These are phyloP conservation scores for Calonectria pseudoreteaudii DNA, from an alignment of 2,329 filamentous ascomycete species.

Conservation along the genomic window DNA sequence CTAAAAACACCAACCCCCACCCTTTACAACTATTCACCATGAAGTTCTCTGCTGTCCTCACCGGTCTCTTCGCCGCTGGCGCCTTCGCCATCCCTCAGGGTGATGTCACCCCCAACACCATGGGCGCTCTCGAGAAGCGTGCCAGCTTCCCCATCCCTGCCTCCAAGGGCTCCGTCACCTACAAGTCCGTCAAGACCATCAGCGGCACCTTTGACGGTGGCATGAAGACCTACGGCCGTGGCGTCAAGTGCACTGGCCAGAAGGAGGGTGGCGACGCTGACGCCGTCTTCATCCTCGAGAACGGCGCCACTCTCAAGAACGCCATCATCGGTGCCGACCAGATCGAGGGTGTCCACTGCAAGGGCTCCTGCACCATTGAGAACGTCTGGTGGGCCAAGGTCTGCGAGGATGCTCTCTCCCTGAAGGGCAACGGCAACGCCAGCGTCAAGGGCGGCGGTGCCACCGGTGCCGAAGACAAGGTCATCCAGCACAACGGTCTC, in stretches of 20 bases:
- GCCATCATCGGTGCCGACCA: conserved; percentile 60
- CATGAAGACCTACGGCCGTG: conserved; percentile 54
- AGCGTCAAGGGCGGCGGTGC: conserved; percentile 56
- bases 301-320: conserved; percentile 57
- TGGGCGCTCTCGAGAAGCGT: conserved; percentile 40
- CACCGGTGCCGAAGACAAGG: conserved; percentile 52
- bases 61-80: conserved; percentile 37
- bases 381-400: conserved; percentile 63
- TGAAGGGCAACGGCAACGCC: conserved; percentile 51
- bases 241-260: conserved; percentile 55
- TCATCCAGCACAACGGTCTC: conserved; percentile 56
- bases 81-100: conserved; percentile 38
- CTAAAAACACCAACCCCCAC: not conserved
- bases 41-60: conserved; percentile 40
- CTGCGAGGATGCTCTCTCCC: conserved; percentile 50
- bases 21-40: conserved; percentile 29
- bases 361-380: conserved; percentile 55
- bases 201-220: conserved; percentile 46
- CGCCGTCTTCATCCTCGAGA: conserved; percentile 55
- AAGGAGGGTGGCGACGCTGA: conserved; percentile 54
- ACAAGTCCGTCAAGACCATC: conserved; percentile 31
- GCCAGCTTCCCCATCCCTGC: conserved; percentile 39
- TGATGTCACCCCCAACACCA: conserved; percentile 40
- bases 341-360: conserved; percentile 59
- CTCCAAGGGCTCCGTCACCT: conserved; percentile 42